Evolutionary conservation across 305 asterid genomes (phyloP).

Genomic region (Caryopteris hybrid): DNA sequence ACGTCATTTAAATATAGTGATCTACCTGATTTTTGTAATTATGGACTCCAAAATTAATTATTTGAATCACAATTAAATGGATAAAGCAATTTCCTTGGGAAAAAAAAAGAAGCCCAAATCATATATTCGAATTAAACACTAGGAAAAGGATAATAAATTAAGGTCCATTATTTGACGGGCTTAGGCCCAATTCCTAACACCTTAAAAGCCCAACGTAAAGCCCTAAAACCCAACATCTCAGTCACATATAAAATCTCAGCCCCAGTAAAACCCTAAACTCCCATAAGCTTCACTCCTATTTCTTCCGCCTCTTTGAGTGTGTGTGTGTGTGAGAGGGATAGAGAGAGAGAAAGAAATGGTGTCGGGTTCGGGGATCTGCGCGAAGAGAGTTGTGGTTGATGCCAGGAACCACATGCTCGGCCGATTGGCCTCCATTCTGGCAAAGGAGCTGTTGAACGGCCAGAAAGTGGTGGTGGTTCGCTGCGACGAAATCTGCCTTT

Average conservation of each 20-base stretch:
- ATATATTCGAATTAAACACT: too few species aligned
- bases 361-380: slow-evolving; percentile 77
- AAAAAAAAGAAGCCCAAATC: too few species aligned
- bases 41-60: too few species aligned
- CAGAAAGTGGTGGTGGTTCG: slow-evolving; percentile 76
- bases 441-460: slow-evolving; percentile 77
- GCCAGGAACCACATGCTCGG: slow-evolving; percentile 92
- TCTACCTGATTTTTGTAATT: too few species aligned
- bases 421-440: slow-evolving; percentile 68
- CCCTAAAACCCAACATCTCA: not conserved
- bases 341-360: slow-evolving; percentile 46
- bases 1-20: too few species aligned
- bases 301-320: not conserved
- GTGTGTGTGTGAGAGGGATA: too few species aligned
- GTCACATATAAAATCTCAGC: not conserved
- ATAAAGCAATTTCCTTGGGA: too few species aligned
- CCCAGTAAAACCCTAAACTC: slow-evolving; percentile 1
- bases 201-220: not conserved
- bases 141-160: too few species aligned
- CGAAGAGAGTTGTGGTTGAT: slow-evolving; percentile 68
- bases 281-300: not conserved
- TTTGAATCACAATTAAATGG: too few species aligned
- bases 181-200: not conserved
- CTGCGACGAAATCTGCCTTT: slow-evolving; percentile 84
- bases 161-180: not conserved